phyloP scores from a whole-genome alignment of 2,329 filamentous ascomycete species.

The Sclerotiophoma versabilis region DNA sequence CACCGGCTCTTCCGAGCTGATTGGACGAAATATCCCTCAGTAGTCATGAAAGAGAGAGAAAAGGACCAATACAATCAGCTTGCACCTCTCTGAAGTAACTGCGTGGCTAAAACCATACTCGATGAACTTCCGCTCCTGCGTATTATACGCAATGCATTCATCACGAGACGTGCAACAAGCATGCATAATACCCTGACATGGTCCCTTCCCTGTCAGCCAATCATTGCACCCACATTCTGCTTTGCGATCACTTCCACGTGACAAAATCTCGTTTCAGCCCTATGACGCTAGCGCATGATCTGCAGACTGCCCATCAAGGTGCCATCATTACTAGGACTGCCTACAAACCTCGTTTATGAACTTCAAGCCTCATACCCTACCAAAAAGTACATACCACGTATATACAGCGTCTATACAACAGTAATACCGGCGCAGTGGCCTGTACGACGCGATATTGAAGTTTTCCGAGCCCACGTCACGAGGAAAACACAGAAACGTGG shows the following conservation, averaged over 20 bases:
- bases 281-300: conserved; percentile 14
- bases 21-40: not conserved
- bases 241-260: conserved; percentile 5
- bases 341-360: not conserved
- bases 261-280: conserved; percentile 9
- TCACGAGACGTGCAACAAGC: conserved; percentile 1
- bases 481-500: conserved; percentile 28
- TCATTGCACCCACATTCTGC: not conserved
- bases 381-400: not conserved
- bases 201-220: not conserved
- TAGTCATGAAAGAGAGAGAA: conserved; percentile 1
- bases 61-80: not conserved
- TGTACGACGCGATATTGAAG: conserved; percentile 5
- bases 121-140: not conserved
- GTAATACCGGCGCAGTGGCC: not conserved
- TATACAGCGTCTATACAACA: not conserved
- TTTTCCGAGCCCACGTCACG: conserved; percentile 30
- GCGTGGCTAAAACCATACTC: not conserved
- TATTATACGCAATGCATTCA: not conserved
- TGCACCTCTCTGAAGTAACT: not conserved
- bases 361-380: not conserved
- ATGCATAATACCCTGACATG: not conserved
- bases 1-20: not conserved
- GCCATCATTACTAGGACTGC: conserved; percentile 8
- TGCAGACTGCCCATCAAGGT: conserved; percentile 28